Percentiles rank a stretch among this genome's conserved stretches.
Conservation (phyloP, 2,329 filamentous ascomycete species). For the Talaromyces piceae region DNA sequence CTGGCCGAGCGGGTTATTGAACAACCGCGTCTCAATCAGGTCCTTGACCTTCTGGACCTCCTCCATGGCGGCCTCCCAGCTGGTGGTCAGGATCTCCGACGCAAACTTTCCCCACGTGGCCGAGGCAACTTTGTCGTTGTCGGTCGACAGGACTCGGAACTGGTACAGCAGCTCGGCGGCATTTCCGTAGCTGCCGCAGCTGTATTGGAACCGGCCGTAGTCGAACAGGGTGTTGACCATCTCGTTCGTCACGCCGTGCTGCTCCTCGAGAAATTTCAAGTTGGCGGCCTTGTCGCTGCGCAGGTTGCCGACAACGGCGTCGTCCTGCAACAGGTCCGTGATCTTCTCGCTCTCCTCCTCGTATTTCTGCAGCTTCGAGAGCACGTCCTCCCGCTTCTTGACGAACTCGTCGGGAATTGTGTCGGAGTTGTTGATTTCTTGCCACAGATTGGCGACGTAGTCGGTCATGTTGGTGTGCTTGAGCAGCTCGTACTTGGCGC, state of each 20-base stretch:
- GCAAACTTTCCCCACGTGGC: slow-evolving; percentile 98
- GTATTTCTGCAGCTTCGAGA: slow-evolving; percentile 72
- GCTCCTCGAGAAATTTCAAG: slow-evolving; percentile 95
- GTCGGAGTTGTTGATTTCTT: slow-evolving; percentile 74
- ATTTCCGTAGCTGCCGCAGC: slow-evolving; percentile 85
- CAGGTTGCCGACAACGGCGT: slow-evolving; percentile 83
- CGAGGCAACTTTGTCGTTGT: slow-evolving; percentile 93
- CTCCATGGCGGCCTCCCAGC: slow-evolving; percentile 91
- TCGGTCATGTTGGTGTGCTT: slow-evolving; percentile 99
- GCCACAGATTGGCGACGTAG: slow-evolving; percentile 87
- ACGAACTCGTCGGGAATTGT: slow-evolving; percentile 77
- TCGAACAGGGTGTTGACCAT: slow-evolving; percentile 96
- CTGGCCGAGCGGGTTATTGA: slow-evolving; percentile 92
- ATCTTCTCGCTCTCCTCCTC: slow-evolving; percentile 87
- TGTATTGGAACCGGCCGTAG: slow-evolving; percentile 96
- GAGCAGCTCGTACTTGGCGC: slow-evolving; percentile 86
- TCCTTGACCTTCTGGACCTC: slow-evolving; percentile 87
- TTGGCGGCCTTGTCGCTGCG: slow-evolving; percentile 97
- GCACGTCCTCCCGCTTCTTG: slow-evolving; percentile 81
- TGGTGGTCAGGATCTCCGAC: slow-evolving; percentile 86
- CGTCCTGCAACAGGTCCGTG: slow-evolving; percentile 73
- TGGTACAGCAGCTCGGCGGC: slow-evolving; percentile 92
- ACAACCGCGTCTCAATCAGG: slow-evolving; percentile 85
- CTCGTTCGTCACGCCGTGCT: slow-evolving; percentile 86
- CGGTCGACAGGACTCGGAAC: slow-evolving; percentile 95